Evolutionary conservation across 768 basidiomycete species (phyloP), one percentile per base, ranked within the genome.

Genomic region (Rickenella mellea): DNA sequence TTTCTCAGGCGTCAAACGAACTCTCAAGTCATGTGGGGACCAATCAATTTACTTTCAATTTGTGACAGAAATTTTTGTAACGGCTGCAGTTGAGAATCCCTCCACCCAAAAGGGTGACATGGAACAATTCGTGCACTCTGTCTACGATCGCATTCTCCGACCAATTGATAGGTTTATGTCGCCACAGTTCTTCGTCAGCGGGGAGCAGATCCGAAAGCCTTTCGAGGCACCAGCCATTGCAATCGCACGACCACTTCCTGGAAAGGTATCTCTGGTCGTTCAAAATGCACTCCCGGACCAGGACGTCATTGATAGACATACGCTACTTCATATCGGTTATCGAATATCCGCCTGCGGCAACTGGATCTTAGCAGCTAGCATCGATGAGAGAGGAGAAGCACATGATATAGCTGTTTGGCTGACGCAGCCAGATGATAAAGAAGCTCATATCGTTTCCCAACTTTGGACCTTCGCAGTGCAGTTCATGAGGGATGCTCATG

Each of bases 371-470:
- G 76, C 76, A n/a, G 68, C 76, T 24, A 83, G 80, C 51, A 63
- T 84, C 5, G 89, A 92, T 53, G 77, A 89, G 55, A 68, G 81
- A 1, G 89, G 86, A 2, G 85, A 91, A 55, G 76, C 71, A 12
- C 76, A 83, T 51, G 77, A 84, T 46, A 53, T 80, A 21, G 75
- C 72, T 6, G 74, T 82, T 6, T 84, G 83, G 79, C 54, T 80
- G 20, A 70, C 68, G n/a, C 73, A 74, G 31, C 68, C 70, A 8
- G 63, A 66, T 11, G 53, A 56, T 5, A 65, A 70, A 17, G 74
- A 77, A 46, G 59, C 60, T 11, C 74, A 74, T 45, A 58, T 75
- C 3, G 69, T 80, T 2, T 63, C 59, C 38, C 76, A 75, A 45
- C 67, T 91, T 6, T 89, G 87, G 86, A 68, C 69, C 11, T 86